phyloP scores from a whole-genome alignment of 192 early-diverging fungal species.

The Backusella luteola region DNA sequence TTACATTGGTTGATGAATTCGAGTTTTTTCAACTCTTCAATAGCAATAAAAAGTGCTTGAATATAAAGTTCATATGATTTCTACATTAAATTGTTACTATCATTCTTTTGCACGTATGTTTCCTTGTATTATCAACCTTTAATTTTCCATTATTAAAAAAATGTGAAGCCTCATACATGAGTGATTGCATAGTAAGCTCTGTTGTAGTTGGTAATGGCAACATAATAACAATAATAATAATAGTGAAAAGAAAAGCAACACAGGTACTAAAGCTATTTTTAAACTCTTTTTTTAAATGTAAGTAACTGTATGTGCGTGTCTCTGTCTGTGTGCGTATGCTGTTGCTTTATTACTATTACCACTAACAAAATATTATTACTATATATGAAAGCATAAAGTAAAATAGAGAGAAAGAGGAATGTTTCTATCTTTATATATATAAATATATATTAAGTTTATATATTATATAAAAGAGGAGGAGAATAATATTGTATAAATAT shows the following conservation, averaged over 20 bases:
- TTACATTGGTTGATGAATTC: constrained; percentile 52
- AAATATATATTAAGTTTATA: background rate
- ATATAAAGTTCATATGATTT: constrained; percentile 37
- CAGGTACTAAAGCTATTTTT: background rate
- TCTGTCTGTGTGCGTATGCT: background rate
- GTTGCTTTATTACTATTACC: constrained; percentile 9
- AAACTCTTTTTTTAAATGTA: background rate
- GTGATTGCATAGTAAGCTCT: constrained; percentile 6
- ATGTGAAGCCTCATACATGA: constrained; percentile 9
- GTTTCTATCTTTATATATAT: background rate
- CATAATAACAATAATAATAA: background rate
- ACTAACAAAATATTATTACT: background rate
- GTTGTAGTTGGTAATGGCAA: background rate
- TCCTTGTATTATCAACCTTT: constrained; percentile 4
- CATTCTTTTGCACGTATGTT: background rate
- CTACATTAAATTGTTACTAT: constrained; percentile 6
- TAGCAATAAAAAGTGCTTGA: constrained; percentile 40
- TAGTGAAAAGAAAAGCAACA: background rate
- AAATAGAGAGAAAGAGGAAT: background rate
- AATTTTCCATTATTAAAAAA: background rate
- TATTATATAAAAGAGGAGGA: background rate
- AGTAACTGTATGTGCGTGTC: background rate
- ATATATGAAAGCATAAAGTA: background rate
- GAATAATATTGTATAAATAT: background rate
- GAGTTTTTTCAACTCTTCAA: constrained; percentile 44